Evolutionary conservation across 352 stramenopile genomes (phyloP).

Genomic region (Peronospora tabacina): DNA sequence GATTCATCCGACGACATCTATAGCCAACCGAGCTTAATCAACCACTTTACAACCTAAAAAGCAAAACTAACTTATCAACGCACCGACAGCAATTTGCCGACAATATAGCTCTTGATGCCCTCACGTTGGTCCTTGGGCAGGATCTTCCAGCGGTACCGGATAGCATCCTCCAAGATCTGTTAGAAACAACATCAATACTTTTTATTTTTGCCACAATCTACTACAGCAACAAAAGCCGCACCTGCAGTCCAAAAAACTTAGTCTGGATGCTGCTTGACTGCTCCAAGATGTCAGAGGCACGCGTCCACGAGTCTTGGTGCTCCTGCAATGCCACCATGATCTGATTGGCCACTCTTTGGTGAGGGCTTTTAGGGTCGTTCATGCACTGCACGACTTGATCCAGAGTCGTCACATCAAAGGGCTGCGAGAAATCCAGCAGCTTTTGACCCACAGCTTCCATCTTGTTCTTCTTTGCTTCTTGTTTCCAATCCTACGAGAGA

Average conservation of each 20-base stretch:
- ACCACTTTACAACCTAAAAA: slow-evolving; percentile 1
- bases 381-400: slow-evolving; percentile 95
- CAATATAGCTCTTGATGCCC: slow-evolving; percentile 98
- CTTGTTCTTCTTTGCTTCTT: slow-evolving; percentile 2
- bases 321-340: slow-evolving; percentile 92
- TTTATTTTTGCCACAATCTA: not conserved
- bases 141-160: slow-evolving; percentile 96
- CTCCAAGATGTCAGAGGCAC: slow-evolving; percentile 95
- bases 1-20: slow-evolving; percentile 88
- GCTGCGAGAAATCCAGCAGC: slow-evolving; percentile 90
- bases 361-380: slow-evolving; percentile 92
- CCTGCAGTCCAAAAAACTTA: slow-evolving; percentile 90
- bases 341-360: slow-evolving; percentile 88
- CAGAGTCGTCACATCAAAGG: slow-evolving; percentile 93
- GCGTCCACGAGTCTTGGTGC: slow-evolving; percentile 89
- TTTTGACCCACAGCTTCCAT: slow-evolving; percentile 89
- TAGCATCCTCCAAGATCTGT: slow-evolving; percentile 95
- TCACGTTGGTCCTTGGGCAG: slow-evolving; percentile 94
- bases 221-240: slow-evolving; percentile 11
- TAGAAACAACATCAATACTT: slow-evolving; percentile 8
- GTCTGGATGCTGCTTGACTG: slow-evolving; percentile 81
- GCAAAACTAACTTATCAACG: not conserved
- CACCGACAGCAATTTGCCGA: slow-evolving; percentile 93
- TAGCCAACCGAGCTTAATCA: not conserved
- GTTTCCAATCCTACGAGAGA: not conserved